Evolutionary conservation across 2,329 filamentous ascomycete species (phyloP), one percentile per base, ranked within the genome.

Genomic region (Bimuria novae-zelandiae): DNA sequence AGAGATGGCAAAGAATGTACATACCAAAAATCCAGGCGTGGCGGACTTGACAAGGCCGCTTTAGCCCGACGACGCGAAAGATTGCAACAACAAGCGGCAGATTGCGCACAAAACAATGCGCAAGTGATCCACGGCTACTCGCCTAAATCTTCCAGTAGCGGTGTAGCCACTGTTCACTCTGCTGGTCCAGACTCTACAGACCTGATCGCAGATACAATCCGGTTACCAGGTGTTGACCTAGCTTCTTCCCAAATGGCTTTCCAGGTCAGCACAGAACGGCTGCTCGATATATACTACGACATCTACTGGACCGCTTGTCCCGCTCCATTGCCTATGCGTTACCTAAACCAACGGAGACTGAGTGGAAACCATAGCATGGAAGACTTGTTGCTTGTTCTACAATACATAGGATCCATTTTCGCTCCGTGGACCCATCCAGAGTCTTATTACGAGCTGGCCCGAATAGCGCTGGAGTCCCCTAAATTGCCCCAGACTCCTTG

Each of bases 271-370:
- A 52, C 55, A 4, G 62, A 70, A 21, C 62, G 69, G 32, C 54
- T 73, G 21, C 14, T 72, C 1, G 65, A 69, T 14, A 46, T 72
- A 11, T 73, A 59, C 42, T 71, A 64, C 37, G 68, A 76, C 14
- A 77, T 79, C 63, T 84, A 84, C 65, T 78, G 82, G 61, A 69
- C 76, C 0, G 71, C 77, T 0, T 82, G 84, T 64, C 83, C 83
- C 0, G 76, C 84, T 42, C 66, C 84, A 1, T 74, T 82, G 2
- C 82, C 83, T 0, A 65, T 76, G 23, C 74, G 60, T 60, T 78
- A 37, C 72, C 69, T 60, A 55, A 69, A 54, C 59, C 70, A 52
- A 27, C 59, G 67, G 29, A 64, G 51, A 16, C 22, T 55, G 30
- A 50, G 37, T 1, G 36, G 42, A 5, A 51, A 61, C 8, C 66